Percentiles rank a stretch among this genome's conserved stretches.
phyloP scores from a whole-genome alignment of 768 basidiomycete species.

The Dentipellis fragilis region DNA sequence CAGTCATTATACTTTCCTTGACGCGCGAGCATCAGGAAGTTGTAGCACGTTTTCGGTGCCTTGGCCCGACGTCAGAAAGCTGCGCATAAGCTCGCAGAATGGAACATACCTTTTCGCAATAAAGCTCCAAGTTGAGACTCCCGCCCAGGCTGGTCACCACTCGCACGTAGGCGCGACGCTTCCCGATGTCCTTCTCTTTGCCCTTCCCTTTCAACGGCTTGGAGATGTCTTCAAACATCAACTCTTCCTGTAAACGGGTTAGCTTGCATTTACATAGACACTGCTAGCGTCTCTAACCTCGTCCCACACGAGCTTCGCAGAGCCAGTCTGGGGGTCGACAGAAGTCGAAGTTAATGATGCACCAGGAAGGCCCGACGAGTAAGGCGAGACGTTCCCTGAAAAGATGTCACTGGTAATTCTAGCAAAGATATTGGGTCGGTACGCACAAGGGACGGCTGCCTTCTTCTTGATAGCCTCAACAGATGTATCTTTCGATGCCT shows the following conservation, averaged over 20 bases:
- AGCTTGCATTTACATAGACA: neutral
- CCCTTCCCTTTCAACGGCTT: slow-evolving; percentile 74
- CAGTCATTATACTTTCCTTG: slow-evolving; percentile 85
- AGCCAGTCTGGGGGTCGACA: slow-evolving; percentile 61
- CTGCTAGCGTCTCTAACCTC: slow-evolving; percentile 39
- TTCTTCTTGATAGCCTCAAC: slow-evolving; percentile 18
- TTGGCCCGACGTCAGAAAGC: slow-evolving; percentile 18
- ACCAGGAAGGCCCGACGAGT: slow-evolving; percentile 81
- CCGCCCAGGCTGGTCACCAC: slow-evolving; percentile 87
- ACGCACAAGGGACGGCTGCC: slow-evolving; percentile 53
- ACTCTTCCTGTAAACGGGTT: slow-evolving; percentile 57
- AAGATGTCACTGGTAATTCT: slow-evolving; percentile 1
- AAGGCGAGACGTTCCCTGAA: slow-evolving; percentile 87
- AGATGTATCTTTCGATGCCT: slow-evolving; percentile 11
- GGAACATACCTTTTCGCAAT: slow-evolving; percentile 68
- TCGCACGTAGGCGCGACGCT: slow-evolving; percentile 90
- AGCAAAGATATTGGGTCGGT: neutral
- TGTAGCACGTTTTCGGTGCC: slow-evolving; percentile 99
- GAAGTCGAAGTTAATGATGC: slow-evolving; percentile 93
- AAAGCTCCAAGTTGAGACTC: slow-evolving; percentile 76
- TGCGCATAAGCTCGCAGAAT: neutral
- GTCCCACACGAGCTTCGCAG: slow-evolving; percentile 87
- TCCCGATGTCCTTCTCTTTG: slow-evolving; percentile 89
- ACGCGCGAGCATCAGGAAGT: slow-evolving; percentile 89
- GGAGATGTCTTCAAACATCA: slow-evolving; percentile 94